Base-by-base conservation (phyloP, 1,284 basidiomycete species). In the Sanghuangporus sanghuang region DNA sequence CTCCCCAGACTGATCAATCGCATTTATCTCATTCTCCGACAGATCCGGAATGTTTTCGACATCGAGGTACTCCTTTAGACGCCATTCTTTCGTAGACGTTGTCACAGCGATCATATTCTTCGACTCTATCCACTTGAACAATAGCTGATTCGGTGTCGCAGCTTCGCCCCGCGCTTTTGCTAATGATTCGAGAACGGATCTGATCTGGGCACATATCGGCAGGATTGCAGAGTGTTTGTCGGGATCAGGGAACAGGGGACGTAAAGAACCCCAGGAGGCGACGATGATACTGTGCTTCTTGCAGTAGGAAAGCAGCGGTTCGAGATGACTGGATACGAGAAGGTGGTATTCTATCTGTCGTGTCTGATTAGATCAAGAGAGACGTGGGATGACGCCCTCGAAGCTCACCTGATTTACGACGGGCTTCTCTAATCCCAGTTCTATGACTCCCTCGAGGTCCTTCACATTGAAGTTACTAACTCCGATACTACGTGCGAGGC, bases 301-400 rank as follows among this genome's bases (percentile, higher is more conserved):
- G 69, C 83, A 78, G 52, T 85, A 75, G 27, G 81, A 79, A 53
- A 87, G 73, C 36, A 89, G 80, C 7, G 84, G 78, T 67, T 80
- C 74, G 39, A 82, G 73, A 5, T 80, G 78, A 68, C 84, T 81
- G 78, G 81, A 86, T 49, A 92, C 76, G 73, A 93, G 92, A 5
- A 91, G 27, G 72, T 95, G 91, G 64, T 86, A 84, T 72, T 95
- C 92, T 62, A 95, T 85, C 90, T 89, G 42, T n/a, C 11, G n/a
- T 12, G 11, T n/a, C 42, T 12, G 36, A 1, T 5, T 11, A n/a
- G 56, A 40, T 23, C 35, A 56, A 9, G 11, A 3, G 27, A 6
- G 2, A 23, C 35, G 52, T 61, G 12, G 8, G 49, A 3, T 55
- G 18, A 35, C 23, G 7, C 6, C 49, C 16, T 2, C 27, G 27